Conservation (phyloP, 1,139 yeast species). For the Lipomyces yarrowii region DNA sequence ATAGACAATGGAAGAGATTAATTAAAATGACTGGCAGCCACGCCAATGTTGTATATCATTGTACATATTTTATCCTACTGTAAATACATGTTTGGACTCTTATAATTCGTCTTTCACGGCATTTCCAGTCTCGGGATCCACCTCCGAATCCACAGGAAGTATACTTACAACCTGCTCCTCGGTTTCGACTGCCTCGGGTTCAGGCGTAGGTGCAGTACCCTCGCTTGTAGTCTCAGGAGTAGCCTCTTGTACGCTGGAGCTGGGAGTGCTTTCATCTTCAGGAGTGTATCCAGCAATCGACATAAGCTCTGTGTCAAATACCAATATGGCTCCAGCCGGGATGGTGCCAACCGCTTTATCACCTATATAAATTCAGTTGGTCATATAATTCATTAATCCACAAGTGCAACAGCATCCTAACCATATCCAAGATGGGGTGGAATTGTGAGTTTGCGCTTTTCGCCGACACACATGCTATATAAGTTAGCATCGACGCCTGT, state of each 20-base stretch:
- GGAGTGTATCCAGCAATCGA: conserved; percentile 27
- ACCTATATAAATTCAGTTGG: conserved; percentile 3
- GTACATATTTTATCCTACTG: conserved; percentile 3
- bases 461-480: conserved; percentile 80
- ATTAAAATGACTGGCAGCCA: neutral
- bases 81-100: conserved; percentile 4
- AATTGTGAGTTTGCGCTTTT: conserved; percentile 86
- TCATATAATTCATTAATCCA: neutral
- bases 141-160: neutral
- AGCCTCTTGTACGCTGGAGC: neutral
- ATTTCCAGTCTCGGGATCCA: neutral
- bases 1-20: conserved; percentile 63
- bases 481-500: neutral
- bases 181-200: neutral
- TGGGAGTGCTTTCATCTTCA: neutral
- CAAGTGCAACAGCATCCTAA: conserved; percentile 5
- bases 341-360: conserved; percentile 13
- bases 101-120: conserved; percentile 15
- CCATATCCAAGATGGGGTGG: conserved; percentile 93
- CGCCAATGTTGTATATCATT: conserved; percentile 1
- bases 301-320: conserved; percentile 27
- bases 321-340: conserved; percentile 31
- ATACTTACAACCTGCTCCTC: neutral
- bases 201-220: neutral
- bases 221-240: conserved; percentile 1